Base-by-base conservation (phyloP, 1,139 yeast species). In the Zygosaccharomyces pseudobailii region DNA sequence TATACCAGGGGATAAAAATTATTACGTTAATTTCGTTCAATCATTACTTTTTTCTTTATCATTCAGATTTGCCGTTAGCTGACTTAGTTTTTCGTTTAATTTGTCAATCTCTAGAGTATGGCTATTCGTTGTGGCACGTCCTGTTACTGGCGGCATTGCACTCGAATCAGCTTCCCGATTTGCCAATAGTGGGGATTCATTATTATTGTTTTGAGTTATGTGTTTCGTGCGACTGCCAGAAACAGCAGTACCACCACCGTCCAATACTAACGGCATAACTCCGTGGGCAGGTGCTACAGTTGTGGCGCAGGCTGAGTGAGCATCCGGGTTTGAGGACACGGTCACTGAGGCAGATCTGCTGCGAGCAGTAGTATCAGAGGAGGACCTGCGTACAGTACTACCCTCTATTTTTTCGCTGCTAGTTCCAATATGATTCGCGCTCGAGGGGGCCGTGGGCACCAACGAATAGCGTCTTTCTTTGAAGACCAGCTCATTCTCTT, bases 401-500 rank as follows among this genome's bases (percentile, higher is more conserved):
- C 50, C 54, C 24, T 51, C 58, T 5, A 50, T 40, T 8, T 20
- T 38, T 20, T 53, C 41, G 22, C 57, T 50, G 30, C 57, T 61
- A 36, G 59, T 53, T 17, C 50, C 47, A 6, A 56, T 49, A 9
- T 48, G 48, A 28, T 52, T 55, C 8, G 57, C 53, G 25, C 56
- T 49, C 2, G 73, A 67, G 3, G 87, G 87, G 0, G 86, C 86
- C 0, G 89, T 84, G 20, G 92, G 92, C 9, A 84, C 80, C 20
- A 84, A 85, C 2, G 84, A 78, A 58, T 80, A 84, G 56, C 82
- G 80, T 46, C 89, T 68, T 58, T 84, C 87, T 54, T 76, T 75
- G 58, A 75, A 82, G 0, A 79, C 75, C 13, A 84, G 80, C 0
- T 87, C 87, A 30, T 83, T 82, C 59, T 84, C 87, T 56, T 78